phyloP scores from a whole-genome alignment of 2,329 filamentous ascomycete genomes.

The Zasmidium cellare region DNA sequence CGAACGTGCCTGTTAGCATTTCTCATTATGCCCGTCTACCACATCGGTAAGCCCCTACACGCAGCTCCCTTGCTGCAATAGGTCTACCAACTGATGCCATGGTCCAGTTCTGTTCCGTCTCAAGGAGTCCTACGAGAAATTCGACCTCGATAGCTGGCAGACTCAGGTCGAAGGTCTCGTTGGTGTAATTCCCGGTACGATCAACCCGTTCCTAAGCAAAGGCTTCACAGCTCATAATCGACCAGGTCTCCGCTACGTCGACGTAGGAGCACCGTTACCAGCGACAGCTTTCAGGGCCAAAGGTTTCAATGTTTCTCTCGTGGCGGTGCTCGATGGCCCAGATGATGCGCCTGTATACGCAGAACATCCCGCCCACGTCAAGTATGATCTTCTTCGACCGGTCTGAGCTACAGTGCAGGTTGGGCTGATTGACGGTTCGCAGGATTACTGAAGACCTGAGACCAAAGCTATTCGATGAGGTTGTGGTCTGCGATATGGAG shows the following conservation, averaged over 20 bases:
- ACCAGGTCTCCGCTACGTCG: conserved; percentile 20
- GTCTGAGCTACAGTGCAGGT: too few relatives aligned
- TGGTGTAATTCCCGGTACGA: conserved; percentile 20
- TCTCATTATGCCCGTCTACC: conserved; percentile 26
- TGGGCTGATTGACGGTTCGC: too few relatives aligned
- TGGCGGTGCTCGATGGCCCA: conserved; percentile 47
- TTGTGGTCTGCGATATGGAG: background rate
- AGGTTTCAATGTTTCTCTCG: conserved; percentile 47
- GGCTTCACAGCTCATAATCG: background rate
- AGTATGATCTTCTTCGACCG: conserved; percentile 37
- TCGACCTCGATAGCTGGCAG: conserved; percentile 16
- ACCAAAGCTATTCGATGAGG: background rate
- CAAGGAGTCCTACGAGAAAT: conserved; percentile 19
- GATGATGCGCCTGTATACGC: conserved; percentile 46
- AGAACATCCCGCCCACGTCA: conserved; percentile 47
- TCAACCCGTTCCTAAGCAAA: background rate
- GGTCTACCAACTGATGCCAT: too few relatives aligned
- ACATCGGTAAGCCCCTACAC: conserved; percentile 18
- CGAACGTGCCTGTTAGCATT: too few relatives aligned
- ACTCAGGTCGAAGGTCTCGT: conserved; percentile 20
- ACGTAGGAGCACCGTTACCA: conserved; percentile 35
- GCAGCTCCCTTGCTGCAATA: too few relatives aligned
- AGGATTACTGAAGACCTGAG: background rate
- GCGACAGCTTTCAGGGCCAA: conserved; percentile 44
- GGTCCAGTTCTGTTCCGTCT: conserved; percentile 29